These are phyloP conservation scores for Barnettozyma salicaria DNA, from an alignment of 805 yeast species.

Conservation along the genomic window DNA sequence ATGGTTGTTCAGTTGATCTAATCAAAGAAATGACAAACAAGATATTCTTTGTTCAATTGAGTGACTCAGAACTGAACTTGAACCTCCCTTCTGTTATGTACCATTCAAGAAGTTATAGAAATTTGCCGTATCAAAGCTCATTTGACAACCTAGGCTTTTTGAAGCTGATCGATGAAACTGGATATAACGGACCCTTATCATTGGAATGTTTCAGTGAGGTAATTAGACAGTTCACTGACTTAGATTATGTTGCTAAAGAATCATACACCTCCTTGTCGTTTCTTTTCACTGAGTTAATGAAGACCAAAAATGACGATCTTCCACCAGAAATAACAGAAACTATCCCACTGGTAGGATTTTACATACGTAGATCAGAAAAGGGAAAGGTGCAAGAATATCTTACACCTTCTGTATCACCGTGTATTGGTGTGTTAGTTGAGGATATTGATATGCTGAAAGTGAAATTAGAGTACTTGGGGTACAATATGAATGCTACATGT, in stretches of 20 bases:
- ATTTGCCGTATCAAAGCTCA: constrained; percentile 8
- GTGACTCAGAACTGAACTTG: constrained; percentile 16
- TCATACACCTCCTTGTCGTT: not conserved
- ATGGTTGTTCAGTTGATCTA: constrained; percentile 6
- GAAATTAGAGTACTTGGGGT: too few relatives aligned
- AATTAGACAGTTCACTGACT: not conserved
- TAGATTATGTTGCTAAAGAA: constrained; percentile 3
- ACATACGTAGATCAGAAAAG: too few relatives aligned
- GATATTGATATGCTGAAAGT: too few relatives aligned
- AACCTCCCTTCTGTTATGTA: constrained; percentile 3
- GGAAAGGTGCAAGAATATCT: too few relatives aligned
- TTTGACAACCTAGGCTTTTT: constrained; percentile 3
- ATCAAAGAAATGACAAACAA: constrained; percentile 15
- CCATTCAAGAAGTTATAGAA: constrained; percentile 10
- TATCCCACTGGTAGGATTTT: constrained; percentile 3
- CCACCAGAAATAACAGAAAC: not conserved
- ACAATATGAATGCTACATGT: too few relatives aligned
- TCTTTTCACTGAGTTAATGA: constrained; percentile 2
- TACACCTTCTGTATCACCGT: too few relatives aligned
- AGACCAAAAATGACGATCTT: not conserved
- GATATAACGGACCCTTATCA: constrained; percentile 7
- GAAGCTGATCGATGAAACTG: not conserved
- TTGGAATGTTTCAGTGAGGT: constrained; percentile 10
- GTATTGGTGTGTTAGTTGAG: not conserved
- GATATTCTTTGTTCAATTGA: constrained; percentile 26